A percentile compares a stretch with the other conserved stretches of the same genome.
Evolutionary conservation across 306 rosid genomes (phyloP).

Genomic region (Citrullus colocynthis): DNA sequence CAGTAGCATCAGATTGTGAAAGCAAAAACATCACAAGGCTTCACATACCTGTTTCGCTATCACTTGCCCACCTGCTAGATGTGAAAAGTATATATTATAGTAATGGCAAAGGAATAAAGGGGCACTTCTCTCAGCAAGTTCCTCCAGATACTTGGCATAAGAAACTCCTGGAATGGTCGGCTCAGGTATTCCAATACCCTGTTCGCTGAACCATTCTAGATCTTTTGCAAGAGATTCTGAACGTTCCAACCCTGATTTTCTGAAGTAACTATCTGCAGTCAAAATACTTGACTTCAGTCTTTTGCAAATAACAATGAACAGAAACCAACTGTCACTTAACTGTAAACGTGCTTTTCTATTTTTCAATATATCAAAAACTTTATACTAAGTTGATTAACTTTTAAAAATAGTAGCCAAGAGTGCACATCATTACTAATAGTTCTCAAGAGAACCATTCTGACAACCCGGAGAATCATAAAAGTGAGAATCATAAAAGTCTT

Average conservation of each 20-base stretch:
- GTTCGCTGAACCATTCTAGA: constrained; percentile 48
- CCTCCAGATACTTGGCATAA: constrained; percentile 57
- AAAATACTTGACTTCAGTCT: neutral
- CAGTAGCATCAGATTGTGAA: constrained; percentile 1
- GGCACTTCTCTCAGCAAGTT: constrained; percentile 42
- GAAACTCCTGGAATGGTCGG: constrained; percentile 54
- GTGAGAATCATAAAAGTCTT: neutral
- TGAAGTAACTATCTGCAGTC: constrained; percentile 51
- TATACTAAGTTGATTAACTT: neutral
- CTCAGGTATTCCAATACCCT: constrained; percentile 41
- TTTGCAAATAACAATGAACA: neutral
- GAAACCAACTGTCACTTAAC: neutral
- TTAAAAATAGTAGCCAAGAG: neutral
- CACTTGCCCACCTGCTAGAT: constrained; percentile 69
- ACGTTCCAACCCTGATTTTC: constrained; percentile 80
- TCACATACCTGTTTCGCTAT: constrained; percentile 47
- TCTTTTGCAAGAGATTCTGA: constrained; percentile 48
- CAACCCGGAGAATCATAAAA: neutral
- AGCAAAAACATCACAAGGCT: neutral
- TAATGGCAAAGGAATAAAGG: constrained; percentile 78
- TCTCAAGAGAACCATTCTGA: neutral
- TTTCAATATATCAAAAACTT: neutral
- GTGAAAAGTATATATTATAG: constrained; percentile 73
- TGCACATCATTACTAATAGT: neutral
- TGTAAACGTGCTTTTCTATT: neutral